Evolutionary conservation across 768 basidiomycete genomes (phyloP).

Genomic region (Boletales sp.): DNA sequence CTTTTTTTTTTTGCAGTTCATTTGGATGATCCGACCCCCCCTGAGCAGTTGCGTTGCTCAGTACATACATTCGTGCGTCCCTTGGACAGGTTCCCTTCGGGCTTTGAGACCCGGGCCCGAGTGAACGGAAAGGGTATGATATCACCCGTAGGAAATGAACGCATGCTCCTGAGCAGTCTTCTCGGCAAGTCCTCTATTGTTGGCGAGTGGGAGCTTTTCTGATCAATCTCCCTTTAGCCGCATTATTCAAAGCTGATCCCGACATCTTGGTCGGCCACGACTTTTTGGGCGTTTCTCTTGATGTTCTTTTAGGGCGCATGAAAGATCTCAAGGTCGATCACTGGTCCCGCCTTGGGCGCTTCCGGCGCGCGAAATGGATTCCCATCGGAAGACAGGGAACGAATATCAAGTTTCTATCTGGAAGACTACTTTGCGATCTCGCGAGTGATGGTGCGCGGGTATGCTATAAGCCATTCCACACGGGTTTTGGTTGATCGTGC

Average conservation of each 20-base stretch:
- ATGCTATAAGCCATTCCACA: conserved; percentile 11
- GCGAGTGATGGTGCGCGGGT: conserved; percentile 95
- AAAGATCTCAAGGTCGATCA: conserved; percentile 86
- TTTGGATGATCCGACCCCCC: conserved; percentile 90
- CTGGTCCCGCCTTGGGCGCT: conserved; percentile 91
- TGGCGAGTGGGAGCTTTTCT: background rate
- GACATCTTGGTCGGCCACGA: conserved; percentile 95
- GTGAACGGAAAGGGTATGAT: conserved; percentile 65
- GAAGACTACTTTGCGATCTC: conserved; percentile 87
- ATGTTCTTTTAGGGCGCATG: conserved; percentile 89
- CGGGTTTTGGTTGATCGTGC: background rate
- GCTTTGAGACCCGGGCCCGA: conserved; percentile 72
- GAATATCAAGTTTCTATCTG: conserved; percentile 79
- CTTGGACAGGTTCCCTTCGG: conserved; percentile 78
- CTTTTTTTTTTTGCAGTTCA: conserved; percentile 47
- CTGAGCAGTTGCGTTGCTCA: conserved; percentile 77
- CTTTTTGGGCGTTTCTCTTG: conserved; percentile 84
- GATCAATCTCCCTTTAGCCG: conserved; percentile 38
- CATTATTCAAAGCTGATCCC: conserved; percentile 84
- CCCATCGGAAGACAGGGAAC: conserved; percentile 76
- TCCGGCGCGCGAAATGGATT: conserved; percentile 82
- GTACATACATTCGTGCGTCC: conserved; percentile 90
- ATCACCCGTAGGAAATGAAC: conserved; percentile 74
- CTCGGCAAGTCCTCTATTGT: conserved; percentile 49
- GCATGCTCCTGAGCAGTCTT: conserved; percentile 78